Conservation (phyloP, 352 stramenopile species). For the Pythium monospermum region DNA sequence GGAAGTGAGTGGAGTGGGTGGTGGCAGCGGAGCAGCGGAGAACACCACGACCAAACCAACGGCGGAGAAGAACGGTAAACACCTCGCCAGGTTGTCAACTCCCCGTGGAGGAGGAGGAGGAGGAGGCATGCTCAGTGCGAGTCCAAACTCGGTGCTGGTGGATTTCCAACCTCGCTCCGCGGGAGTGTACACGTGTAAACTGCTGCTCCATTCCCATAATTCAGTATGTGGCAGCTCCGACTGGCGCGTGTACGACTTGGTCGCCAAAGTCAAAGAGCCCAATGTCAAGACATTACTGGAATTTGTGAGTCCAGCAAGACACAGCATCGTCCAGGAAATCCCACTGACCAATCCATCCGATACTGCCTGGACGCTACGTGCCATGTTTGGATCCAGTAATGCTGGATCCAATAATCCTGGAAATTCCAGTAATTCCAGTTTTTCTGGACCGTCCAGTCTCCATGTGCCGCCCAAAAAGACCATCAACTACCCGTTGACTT, state of each 20-base stretch:
- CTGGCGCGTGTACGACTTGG: conserved; percentile 77
- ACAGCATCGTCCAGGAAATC: conserved; percentile 89
- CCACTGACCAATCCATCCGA: conserved; percentile 87
- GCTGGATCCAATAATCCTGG: not conserved
- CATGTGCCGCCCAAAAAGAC: conserved; percentile 68
- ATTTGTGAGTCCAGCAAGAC: conserved; percentile 82
- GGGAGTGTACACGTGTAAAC: conserved; percentile 62
- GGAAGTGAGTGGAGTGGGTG: conserved; percentile 2
- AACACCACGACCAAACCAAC: conserved; percentile 9
- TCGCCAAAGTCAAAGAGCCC: conserved; percentile 82
- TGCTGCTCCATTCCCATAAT: conserved; percentile 57
- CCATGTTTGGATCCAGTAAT: conserved; percentile 33
- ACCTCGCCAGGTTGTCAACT: conserved; percentile 43
- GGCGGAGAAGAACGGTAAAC: conserved; percentile 27
- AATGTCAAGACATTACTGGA: conserved; percentile 84
- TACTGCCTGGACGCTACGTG: conserved; percentile 76
- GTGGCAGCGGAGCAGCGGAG: not conserved
- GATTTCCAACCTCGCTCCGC: conserved; percentile 74
- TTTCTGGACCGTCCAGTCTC: conserved; percentile 62
- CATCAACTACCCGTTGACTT: conserved; percentile 74
- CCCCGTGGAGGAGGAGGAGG: conserved; percentile 31
- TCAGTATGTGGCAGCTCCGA: conserved; percentile 64
- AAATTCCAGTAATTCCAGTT: conserved; percentile 19
- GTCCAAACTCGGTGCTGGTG: conserved; percentile 49
- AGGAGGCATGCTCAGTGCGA: conserved; percentile 13